Evolutionary conservation across 2,329 filamentous ascomycete species (phyloP).

Genomic region (Aureobasidium sp.): DNA sequence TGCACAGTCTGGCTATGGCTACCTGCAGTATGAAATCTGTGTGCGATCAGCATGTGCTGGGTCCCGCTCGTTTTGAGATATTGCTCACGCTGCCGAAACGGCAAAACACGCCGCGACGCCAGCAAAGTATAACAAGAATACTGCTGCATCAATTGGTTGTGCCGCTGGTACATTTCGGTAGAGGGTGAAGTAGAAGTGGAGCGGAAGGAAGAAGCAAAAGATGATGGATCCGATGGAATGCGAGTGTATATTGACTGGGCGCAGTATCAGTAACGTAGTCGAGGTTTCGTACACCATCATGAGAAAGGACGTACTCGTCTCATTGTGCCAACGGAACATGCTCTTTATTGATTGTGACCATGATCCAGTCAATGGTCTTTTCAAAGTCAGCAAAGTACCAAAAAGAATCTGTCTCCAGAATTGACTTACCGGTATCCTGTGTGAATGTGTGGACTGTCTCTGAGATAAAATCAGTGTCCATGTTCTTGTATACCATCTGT

Average conservation of each 20-base stretch:
- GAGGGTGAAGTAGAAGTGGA: constrained; percentile 13
- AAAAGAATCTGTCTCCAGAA: background rate
- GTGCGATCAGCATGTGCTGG: background rate
- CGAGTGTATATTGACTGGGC: constrained; percentile 17
- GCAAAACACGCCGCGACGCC: constrained; percentile 17
- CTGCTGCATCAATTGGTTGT: constrained; percentile 10
- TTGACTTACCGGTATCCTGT: constrained; percentile 12
- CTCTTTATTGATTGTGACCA: constrained; percentile 1
- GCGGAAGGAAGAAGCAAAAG: constrained; percentile 13
- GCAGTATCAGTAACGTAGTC: background rate
- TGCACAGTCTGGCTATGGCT: constrained; percentile 13
- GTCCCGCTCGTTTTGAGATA: background rate
- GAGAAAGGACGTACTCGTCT: constrained; percentile 6
- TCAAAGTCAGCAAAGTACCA: background rate
- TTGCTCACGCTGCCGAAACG: constrained; percentile 12
- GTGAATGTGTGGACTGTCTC: constrained; percentile 11
- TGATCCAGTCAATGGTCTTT: constrained; percentile 9
- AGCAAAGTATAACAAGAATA: constrained; percentile 16
- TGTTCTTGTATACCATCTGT: background rate
- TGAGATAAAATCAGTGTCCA: background rate
- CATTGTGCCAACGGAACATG: constrained; percentile 14
- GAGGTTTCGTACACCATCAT: background rate
- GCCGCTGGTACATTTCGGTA: background rate
- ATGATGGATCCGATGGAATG: constrained; percentile 14
- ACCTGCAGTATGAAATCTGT: constrained; percentile 15